Evolutionary conservation across 495 filamentous ascomycete species (phyloP).

Genomic region (Aspergillus ostianus): DNA sequence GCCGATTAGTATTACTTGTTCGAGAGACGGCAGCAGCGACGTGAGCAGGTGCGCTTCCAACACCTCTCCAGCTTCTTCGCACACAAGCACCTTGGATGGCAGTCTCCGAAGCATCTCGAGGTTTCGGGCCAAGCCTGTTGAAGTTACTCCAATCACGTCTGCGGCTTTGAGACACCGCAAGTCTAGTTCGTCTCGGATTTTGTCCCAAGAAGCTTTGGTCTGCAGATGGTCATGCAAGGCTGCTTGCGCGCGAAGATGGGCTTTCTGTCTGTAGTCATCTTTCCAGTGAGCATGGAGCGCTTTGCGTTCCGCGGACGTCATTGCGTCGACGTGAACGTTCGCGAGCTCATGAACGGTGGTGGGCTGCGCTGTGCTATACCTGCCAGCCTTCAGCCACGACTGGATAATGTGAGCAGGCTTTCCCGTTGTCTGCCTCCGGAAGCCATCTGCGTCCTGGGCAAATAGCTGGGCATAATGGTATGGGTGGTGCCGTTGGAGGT

Average conservation of each 20-base stretch:
- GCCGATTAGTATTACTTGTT: conserved; percentile 75
- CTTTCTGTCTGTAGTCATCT: conserved; percentile 31
- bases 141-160: conserved; percentile 73
- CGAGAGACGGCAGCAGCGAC: conserved; percentile 63
- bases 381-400: conserved; percentile 27
- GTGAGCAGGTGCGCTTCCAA: conserved; percentile 69
- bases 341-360: conserved; percentile 15
- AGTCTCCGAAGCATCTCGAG: conserved; percentile 60
- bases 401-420: conserved; percentile 21
- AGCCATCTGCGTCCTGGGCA: conserved; percentile 28
- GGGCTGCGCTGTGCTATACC: conserved; percentile 7
- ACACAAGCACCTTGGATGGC: conserved; percentile 64
- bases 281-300: conserved; percentile 45
- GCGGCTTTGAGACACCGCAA: conserved; percentile 33
- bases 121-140: conserved; percentile 68
- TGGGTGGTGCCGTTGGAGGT: conserved; percentile 16
- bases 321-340: conserved; percentile 17
- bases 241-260: conserved; percentile 30
- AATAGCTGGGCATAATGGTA: conserved; percentile 28
- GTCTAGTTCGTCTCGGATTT: conserved; percentile 33
- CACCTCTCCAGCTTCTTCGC: conserved; percentile 79
- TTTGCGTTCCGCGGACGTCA: conserved; percentile 27
- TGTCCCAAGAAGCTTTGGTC: conserved; percentile 33
- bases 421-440: conserved; percentile 29
- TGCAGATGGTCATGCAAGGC: conserved; percentile 30